Base-by-base conservation (phyloP, 2,329 filamentous ascomycete species). In the Colletotrichum sp. region DNA sequence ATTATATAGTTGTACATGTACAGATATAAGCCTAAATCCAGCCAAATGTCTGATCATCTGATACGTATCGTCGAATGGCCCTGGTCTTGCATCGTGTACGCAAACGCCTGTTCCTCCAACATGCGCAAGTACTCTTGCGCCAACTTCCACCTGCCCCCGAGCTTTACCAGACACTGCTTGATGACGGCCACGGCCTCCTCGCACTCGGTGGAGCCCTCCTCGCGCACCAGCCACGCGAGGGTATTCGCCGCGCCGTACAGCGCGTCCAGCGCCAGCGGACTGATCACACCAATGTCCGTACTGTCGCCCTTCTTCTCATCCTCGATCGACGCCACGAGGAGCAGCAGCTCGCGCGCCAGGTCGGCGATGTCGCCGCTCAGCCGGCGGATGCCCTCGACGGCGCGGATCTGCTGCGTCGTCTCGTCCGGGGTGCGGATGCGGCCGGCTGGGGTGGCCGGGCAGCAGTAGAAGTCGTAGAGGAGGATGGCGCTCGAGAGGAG, bases 391-490 rank as follows among this genome's bases (percentile, higher is more conserved):
- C 82, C 84, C 36, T 82, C 79, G 22, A 85, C 77, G 13, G 83
- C 80, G 71, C 81, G 80, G 5, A 78, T 72, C 75, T 84, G 84
- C 80, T 85, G 82, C 19, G 72, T 76, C n/a, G 78, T 76, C 71
- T 80, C 80, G 57, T 81, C 81, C 3, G 77, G 52, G 3, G 72
- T 77, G 3, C 66, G 71, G 3, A 77, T 79, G 12, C 79, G 78
- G 28, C 76, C 68, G 32, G 74, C 72, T 72, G 79, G 79, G 68
- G 79, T 77, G 30, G 80, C 81, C 3, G 79, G 83, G 74, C 83
- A 83, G 69, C 80, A 82, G 80, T 85, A 87, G 79, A 80, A 82
- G 80, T 82, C 85, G 81, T 81, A 84, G 72, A 83, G 83, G 28
- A 82, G 76, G 48, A 82, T 71, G 2, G 77, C 57, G 16, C 77